Percentiles rank a stretch among this genome's conserved stretches.
These are phyloP conservation scores for Cyberlindnera mycetangii DNA, from an alignment of 805 yeast species.

Conservation along the genomic window DNA sequence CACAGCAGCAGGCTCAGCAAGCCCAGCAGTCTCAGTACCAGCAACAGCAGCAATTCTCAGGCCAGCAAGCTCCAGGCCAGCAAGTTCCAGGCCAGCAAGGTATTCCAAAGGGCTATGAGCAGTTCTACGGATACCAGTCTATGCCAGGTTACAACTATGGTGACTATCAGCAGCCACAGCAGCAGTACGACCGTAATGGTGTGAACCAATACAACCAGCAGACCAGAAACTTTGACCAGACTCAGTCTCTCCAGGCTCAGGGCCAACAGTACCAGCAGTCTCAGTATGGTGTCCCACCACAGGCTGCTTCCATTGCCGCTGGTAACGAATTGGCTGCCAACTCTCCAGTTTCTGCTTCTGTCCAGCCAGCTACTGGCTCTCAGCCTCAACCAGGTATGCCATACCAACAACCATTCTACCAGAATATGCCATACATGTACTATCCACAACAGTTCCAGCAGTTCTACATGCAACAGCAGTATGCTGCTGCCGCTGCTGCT, in stretches of 20 bases:
- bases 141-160: constrained; percentile 18
- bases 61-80: constrained; percentile 18
- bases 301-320: constrained; percentile 18
- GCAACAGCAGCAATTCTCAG: constrained; percentile 9
- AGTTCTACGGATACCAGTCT: constrained; percentile 24
- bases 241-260: constrained; percentile 16
- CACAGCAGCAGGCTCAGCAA: background rate
- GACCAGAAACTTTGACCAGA: constrained; percentile 10
- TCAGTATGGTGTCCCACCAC: constrained; percentile 28
- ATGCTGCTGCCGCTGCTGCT: constrained; percentile 8
- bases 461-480: constrained; percentile 18
- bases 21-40: background rate
- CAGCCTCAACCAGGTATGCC: constrained; percentile 27
- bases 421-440: constrained; percentile 25
- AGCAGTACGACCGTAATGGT: constrained; percentile 13
- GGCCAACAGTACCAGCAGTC: constrained; percentile 26
- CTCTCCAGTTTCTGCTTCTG: constrained; percentile 29
- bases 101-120: constrained; percentile 35
- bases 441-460: constrained; percentile 22
- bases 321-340: constrained; percentile 23
- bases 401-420: constrained; percentile 24
- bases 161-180: constrained; percentile 17
- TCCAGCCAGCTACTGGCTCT: constrained; percentile 26
- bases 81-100: constrained; percentile 22
- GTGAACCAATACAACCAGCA: constrained; percentile 7